phyloP scores from a whole-genome alignment of 768 basidiomycete species.

The Dentipellis sp. region DNA sequence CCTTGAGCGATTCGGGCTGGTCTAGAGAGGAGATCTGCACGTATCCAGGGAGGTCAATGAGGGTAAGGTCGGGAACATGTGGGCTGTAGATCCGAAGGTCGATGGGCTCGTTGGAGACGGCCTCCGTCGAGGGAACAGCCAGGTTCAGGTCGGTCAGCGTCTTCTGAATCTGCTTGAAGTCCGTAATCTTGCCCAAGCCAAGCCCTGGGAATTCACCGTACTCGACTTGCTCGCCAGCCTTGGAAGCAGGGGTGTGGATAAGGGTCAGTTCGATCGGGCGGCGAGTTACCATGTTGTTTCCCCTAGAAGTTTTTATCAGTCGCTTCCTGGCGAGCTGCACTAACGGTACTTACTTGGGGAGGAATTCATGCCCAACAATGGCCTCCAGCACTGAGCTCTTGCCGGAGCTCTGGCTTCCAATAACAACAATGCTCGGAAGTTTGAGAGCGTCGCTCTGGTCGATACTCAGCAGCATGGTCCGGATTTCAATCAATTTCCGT shows the following conservation, averaged over 20 bases:
- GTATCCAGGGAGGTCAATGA: slow-evolving; percentile 97
- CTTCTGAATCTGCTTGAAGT: slow-evolving; percentile 88
- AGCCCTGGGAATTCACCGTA: slow-evolving; percentile 94
- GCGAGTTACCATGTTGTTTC: slow-evolving; percentile 98
- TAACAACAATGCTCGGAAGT: slow-evolving; percentile 94
- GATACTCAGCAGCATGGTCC: slow-evolving; percentile 89
- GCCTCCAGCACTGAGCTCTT: slow-evolving; percentile 98
- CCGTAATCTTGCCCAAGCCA: slow-evolving; percentile 80
- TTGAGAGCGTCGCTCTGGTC: slow-evolving; percentile 94
- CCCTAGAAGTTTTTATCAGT: slow-evolving; percentile 37
- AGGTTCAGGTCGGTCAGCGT: slow-evolving; percentile 93
- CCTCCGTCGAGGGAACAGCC: slow-evolving; percentile 82
- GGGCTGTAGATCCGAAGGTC: slow-evolving; percentile 96
- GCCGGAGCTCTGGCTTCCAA: slow-evolving; percentile 96
- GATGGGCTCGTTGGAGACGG: slow-evolving; percentile 91
- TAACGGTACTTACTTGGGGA: slow-evolving; percentile 78
- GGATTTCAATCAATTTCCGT: slow-evolving; percentile 90
- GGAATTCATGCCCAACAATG: slow-evolving; percentile 94
- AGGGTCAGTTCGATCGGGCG: slow-evolving; percentile 97
- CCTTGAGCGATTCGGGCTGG: slow-evolving; percentile 90
- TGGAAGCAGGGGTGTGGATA: slow-evolving; percentile 71
- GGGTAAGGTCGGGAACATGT: slow-evolving; percentile 91
- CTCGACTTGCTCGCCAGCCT: slow-evolving; percentile 52
- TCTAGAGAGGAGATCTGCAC: slow-evolving; percentile 92
- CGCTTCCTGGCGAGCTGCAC: slow-evolving; percentile 1